Conservation (phyloP, 192 early-diverging fungal genomes). For the Geranomyces variabilis region DNA sequence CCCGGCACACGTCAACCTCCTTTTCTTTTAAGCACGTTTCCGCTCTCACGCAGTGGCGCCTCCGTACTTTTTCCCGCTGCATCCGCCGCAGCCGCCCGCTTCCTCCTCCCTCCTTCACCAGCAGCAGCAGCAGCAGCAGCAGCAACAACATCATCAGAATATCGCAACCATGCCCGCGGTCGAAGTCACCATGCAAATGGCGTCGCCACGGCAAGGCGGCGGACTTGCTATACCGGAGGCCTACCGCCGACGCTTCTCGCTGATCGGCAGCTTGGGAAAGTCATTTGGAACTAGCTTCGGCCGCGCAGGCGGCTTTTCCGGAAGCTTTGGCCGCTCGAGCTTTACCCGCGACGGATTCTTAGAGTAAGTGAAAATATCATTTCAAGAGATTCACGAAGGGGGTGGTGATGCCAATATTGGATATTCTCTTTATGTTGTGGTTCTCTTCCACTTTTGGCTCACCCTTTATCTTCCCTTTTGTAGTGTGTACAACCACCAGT, state of each 20-base stretch:
- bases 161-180: slow-evolving; percentile 34
- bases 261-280: slow-evolving; percentile 38
- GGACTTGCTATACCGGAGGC: slow-evolving; percentile 8
- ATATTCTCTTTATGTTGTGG: background rate
- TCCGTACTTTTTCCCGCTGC: slow-evolving; percentile 10
- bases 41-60: slow-evolving; percentile 8
- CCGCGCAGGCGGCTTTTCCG: slow-evolving; percentile 15
- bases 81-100: background rate
- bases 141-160: background rate
- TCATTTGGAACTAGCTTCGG: slow-evolving; percentile 28
- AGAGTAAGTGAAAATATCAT: slow-evolving; percentile 15
- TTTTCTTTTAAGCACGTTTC: background rate
- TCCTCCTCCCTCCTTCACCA: background rate
- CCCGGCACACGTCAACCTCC: background rate
- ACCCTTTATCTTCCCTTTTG: background rate
- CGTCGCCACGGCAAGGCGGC: slow-evolving; percentile 16
- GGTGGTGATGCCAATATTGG: no score
- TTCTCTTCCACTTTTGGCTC: background rate
- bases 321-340: slow-evolving; percentile 29
- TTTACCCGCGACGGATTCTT: slow-evolving; percentile 21
- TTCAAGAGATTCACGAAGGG: no score
- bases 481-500: slow-evolving; percentile 38
- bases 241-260: slow-evolving; percentile 32
- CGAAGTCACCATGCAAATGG: slow-evolving; percentile 31
- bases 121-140: background rate